Base-by-base conservation (phyloP, 2,329 filamentous ascomycete genomes). In the Arthroderma sp. region DNA sequence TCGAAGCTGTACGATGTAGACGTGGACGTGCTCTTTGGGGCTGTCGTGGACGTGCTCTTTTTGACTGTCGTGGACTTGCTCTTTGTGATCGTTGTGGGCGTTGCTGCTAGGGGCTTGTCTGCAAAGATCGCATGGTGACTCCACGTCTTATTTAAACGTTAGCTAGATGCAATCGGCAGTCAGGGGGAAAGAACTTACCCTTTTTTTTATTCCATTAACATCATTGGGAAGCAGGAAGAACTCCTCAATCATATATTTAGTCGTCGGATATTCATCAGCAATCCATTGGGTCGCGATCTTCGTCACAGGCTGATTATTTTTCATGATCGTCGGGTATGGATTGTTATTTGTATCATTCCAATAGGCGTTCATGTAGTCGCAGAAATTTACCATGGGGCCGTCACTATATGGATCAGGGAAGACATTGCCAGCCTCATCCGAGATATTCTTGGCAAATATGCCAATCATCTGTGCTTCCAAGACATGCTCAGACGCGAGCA, bases 341-440 rank as follows among this genome's bases (percentile, higher is more conserved):
- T 25, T 25, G 2, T 4, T 25, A 4, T 25, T 21, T n/a, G n/a
- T n/a, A n/a, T n/a, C n/a, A 13, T 4, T 13, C 41, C 41, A 44
- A 23, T 25, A 44, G 13, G 41, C 41, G 0, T 5, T 25, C 19
- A 44, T 44, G 13, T 44, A 44, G 2, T 9, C 15, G 21, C 41
- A 44, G 6, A 44, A 44, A 11, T 44, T 9, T 4, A 44, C 41
- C 41, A 25, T 28, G 17, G n/a, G 2, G 8, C 23, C 23, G 2
- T 25, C 13, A 44, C n/a, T n/a, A n/a, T 13, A 28, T 2, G 41
- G 41, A 3, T 44, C 21, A 15, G 5, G 9, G 21, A 44, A 25
- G 1, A 0, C 7, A 1, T 25, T 6, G 0, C 19, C 19, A 3
- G 1, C 1, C 13, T 4, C 2, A 1, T 25, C 6, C 5, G 41